Conservation (phyloP, 441 rosid genomes). For the Adansonia grandidieri region DNA sequence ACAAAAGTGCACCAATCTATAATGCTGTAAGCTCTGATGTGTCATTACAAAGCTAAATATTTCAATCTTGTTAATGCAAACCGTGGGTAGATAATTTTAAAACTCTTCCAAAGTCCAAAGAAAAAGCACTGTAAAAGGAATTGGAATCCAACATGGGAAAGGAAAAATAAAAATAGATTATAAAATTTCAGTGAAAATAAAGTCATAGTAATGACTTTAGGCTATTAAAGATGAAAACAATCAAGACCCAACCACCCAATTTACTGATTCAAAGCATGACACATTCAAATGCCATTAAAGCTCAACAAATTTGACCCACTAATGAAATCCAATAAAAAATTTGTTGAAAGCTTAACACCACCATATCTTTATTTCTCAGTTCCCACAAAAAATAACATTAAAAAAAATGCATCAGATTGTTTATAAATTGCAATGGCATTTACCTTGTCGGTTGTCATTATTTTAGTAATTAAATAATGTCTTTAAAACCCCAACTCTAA, state of each 20-base stretch:
- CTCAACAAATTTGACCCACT: constrained; percentile 1
- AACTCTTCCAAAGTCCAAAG: not conserved
- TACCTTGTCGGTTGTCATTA: not conserved
- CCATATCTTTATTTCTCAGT: not conserved
- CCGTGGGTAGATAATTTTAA: too few species aligned
- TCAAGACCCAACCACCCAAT: not conserved
- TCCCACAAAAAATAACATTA: not conserved
- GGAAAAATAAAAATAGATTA: not conserved
- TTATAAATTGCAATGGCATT: not conserved
- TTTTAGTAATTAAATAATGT: not conserved
- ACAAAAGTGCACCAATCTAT: not conserved
- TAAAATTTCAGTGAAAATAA: not conserved
- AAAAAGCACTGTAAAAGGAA: not conserved
- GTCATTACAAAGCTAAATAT: not conserved
- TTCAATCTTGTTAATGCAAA: not conserved
- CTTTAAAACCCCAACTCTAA: not conserved
- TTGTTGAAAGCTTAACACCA: not conserved
- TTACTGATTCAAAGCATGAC: constrained; percentile 7
- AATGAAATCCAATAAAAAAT: not conserved
- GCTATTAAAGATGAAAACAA: not conserved
- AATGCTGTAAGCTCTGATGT: not conserved
- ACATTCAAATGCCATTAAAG: not conserved
- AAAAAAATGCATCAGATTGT: not conserved
- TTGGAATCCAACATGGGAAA: not conserved
- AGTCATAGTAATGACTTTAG: not conserved